These are phyloP conservation scores for Apium graveolens DNA, from an alignment of 129 eudicot species.

Conservation along the genomic window DNA sequence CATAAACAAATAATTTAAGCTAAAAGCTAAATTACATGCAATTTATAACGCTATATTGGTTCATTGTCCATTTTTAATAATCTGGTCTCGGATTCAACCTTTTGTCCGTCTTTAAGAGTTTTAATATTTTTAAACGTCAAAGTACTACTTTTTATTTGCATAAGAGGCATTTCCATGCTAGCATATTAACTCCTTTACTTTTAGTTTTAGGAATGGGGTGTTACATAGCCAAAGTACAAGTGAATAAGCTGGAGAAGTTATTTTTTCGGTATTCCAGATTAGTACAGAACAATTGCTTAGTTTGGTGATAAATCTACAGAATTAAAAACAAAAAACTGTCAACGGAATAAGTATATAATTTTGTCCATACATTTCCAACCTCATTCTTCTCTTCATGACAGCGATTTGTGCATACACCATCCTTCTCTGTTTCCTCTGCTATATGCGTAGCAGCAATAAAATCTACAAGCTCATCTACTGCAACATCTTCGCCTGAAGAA, in stretches of 20 bases:
- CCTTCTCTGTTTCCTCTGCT: slow-evolving; percentile 30
- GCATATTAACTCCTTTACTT: neutral
- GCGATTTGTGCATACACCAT: slow-evolving; percentile 13
- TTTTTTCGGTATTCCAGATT: neutral
- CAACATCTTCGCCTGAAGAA: slow-evolving; percentile 49
- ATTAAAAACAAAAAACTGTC: too few species aligned
- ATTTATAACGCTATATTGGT: too few species aligned
- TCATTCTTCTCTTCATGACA: slow-evolving; percentile 26
- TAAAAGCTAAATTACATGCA: too few species aligned
- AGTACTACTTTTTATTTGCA: neutral
- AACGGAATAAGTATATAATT: neutral
- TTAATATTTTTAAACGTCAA: too few species aligned
- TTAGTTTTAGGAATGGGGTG: neutral
- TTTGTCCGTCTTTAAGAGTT: too few species aligned
- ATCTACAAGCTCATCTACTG: slow-evolving; percentile 58
- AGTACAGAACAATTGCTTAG: neutral
- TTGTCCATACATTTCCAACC: slow-evolving; percentile 20
- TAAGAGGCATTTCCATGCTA: neutral
- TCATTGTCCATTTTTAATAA: too few species aligned
- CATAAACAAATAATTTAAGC: too few species aligned
- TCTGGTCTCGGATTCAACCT: too few species aligned
- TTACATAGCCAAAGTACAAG: neutral
- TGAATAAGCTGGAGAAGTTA: too few species aligned
- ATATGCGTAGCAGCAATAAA: slow-evolving; percentile 66
- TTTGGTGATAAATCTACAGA: neutral